Base-by-base conservation (phyloP, 768 basidiomycete genomes). In the Austroboletus festivus region DNA sequence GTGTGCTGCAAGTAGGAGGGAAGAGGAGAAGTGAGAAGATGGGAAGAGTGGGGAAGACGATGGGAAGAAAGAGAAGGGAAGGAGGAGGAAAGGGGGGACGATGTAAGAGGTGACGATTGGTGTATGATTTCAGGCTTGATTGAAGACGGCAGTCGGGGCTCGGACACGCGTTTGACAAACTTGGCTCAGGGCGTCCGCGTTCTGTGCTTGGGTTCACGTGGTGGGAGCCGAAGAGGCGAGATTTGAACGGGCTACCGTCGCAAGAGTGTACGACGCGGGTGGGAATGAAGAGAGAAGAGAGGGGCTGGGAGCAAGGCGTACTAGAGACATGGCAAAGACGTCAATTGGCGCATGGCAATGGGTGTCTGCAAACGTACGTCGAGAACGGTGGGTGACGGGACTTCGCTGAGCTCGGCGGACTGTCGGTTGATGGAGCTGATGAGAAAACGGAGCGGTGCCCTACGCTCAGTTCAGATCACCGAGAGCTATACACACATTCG, bases 331-430 rank as follows among this genome's bases (percentile, higher is more conserved):
- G 47, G 54, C 42, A 52, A 45, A 42, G 50, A 55, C 59, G 65
- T 68, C 60, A 67, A 53, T 43, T 40, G 38, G 34, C n/a, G 42
- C 41, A 53, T 52, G 50, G 46, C 23, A 51, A 33, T 28, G 28
- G 55, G 47, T 42, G 61, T 52, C 48, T 50, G 47, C 46, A 44
- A 55, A 66, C 64, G 56, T 57, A 67, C 62, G 47, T 46, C 57
- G 61, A 52, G 24, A 24, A 37, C 45, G 47, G 30, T 34, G 41
- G 33, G 20, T 42, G 57, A 55, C 57, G 51, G 54, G 64, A 48
- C 64, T 53, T 67, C 65, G 65, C 65, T 67, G 65, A 67, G 65
- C 67, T 67, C 59, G 52, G 65, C 65, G 67, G 65, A 68, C 60
- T 67, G 52, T 58, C 55, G 60, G 60, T 63, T 42, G 55, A 40